Conservation (phyloP, 2,329 filamentous ascomycete species). For the Chrysosporium queenslandicum region DNA sequence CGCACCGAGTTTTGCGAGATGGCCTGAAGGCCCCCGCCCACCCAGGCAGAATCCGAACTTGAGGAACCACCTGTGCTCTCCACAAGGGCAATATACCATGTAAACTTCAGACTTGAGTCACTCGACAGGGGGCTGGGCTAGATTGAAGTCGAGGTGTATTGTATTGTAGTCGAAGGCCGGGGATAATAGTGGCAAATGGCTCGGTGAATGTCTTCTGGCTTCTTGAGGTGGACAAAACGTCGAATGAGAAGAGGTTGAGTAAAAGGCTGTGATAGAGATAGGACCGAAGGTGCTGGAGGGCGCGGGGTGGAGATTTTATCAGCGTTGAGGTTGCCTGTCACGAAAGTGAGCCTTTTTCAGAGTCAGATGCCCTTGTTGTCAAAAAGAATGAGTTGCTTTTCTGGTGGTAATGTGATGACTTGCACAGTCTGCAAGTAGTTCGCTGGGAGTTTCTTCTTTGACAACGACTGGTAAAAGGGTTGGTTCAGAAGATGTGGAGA, state of each 20-base stretch:
- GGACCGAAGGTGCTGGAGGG: background rate
- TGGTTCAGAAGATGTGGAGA: too few relatives aligned
- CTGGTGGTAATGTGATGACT: background rate
- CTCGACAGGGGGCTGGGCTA: background rate
- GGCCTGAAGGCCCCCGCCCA: conserved; percentile 32
- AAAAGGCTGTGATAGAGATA: background rate
- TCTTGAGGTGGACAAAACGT: background rate
- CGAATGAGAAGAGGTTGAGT: too few relatives aligned
- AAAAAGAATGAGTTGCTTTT: background rate
- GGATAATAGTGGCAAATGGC: background rate
- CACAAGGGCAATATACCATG: background rate
- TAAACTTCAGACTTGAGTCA: background rate
- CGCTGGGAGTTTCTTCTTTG: too few relatives aligned
- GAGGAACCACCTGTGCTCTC: background rate
- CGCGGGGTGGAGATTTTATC: background rate
- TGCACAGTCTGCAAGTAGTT: background rate
- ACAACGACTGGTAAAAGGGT: too few relatives aligned
- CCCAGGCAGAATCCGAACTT: conserved; percentile 16
- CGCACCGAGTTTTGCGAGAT: conserved; percentile 26
- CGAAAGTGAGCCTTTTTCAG: background rate
- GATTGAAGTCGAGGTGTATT: background rate
- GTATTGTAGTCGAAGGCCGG: background rate
- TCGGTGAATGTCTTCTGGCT: background rate
- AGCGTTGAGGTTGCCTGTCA: background rate
- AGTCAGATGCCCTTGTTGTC: background rate